phyloP scores from a whole-genome alignment of 2,329 filamentous ascomycete genomes.

The Colletotrichum acutatum region DNA sequence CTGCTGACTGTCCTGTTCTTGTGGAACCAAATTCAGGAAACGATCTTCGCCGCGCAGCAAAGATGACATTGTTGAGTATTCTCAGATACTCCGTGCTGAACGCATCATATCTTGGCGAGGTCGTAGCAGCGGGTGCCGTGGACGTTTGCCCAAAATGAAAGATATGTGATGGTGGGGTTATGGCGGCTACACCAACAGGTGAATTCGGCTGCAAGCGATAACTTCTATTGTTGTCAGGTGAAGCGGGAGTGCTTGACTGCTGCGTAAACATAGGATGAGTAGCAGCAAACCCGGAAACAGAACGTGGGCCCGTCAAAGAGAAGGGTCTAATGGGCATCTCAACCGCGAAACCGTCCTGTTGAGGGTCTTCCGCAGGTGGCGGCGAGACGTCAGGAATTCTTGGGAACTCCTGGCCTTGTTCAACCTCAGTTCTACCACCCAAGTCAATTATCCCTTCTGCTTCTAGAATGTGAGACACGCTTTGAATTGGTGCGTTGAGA shows the following conservation, averaged over 20 bases:
- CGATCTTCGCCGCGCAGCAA: not conserved
- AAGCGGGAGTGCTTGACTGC: not conserved
- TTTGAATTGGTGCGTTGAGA: not conserved
- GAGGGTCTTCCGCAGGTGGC: too few relatives aligned
- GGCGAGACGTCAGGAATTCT: not conserved
- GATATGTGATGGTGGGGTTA: not conserved
- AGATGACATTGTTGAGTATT: not conserved
- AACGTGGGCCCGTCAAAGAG: not conserved
- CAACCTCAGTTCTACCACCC: not conserved
- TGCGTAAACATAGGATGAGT: not conserved
- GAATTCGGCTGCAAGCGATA: not conserved
- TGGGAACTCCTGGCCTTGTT: not conserved
- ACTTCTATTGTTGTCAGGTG: not conserved
- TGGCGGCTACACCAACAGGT: not conserved
- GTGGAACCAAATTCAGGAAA: not conserved
- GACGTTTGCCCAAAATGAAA: not conserved
- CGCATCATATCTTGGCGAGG: not conserved
- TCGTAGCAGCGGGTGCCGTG: not conserved
- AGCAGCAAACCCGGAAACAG: not conserved
- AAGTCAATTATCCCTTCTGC: not conserved
- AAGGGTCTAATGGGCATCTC: not conserved
- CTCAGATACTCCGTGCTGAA: not conserved
- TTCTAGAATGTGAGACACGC: not conserved
- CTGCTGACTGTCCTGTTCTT: not conserved
- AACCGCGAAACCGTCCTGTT: not conserved